These are phyloP conservation scores for Wallacemonas sp. DNA, from an alignment of 208 protist genomes.

Conservation along the genomic window DNA sequence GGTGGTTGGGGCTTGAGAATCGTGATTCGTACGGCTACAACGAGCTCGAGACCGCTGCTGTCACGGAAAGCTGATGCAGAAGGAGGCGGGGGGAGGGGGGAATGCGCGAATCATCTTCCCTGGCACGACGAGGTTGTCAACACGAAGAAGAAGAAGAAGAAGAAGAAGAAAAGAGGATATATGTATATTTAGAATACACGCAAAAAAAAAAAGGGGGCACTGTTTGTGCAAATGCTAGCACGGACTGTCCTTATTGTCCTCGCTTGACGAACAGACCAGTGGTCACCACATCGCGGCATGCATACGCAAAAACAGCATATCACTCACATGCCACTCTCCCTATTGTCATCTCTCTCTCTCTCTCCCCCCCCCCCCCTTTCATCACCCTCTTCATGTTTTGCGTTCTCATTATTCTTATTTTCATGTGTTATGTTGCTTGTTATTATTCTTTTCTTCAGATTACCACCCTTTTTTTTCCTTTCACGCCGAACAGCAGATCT, in stretches of 20 bases:
- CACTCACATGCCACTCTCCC: neutral
- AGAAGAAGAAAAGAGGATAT: neutral
- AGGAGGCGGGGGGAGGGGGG: too few species aligned
- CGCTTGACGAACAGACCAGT: too few species aligned
- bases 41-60: slow-evolving; percentile 5
- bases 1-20: slow-evolving; percentile 48
- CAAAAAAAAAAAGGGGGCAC: neutral
- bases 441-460: too few species aligned
- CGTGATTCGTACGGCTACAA: slow-evolving; percentile 52
- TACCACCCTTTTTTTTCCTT: slow-evolving; percentile 15
- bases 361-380: neutral
- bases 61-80: neutral
- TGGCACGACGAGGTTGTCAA: neutral
- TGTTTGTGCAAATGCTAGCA: too few species aligned
- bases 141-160: neutral
- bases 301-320: too few species aligned
- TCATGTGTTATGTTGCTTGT: neutral
- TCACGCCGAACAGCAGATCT: neutral
- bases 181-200: too few species aligned
- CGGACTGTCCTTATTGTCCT: too few species aligned
- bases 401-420: slow-evolving; percentile 13
- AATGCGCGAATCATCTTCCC: too few species aligned
- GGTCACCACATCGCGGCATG: too few species aligned
- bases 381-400: neutral
- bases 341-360: neutral